phyloP scores from a whole-genome alignment of 306 rosid species.

The Sindora glabra region DNA sequence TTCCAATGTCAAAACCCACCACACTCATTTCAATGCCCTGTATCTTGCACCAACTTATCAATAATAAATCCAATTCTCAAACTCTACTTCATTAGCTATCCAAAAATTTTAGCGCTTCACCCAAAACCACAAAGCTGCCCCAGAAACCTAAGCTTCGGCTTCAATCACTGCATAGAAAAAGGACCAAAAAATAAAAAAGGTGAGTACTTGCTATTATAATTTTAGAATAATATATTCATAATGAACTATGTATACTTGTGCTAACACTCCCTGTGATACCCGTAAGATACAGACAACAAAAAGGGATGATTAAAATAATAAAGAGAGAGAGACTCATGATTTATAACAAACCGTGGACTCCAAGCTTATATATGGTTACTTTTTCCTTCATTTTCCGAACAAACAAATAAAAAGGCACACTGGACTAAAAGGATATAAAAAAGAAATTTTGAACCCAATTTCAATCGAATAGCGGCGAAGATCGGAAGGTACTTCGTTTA shows the following conservation, averaged over 20 bases:
- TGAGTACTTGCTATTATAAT: not conserved
- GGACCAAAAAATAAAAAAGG: not conserved
- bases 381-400: not conserved
- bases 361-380: not conserved
- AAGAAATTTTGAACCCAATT: not conserved
- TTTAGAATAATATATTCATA: not conserved
- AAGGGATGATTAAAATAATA: not conserved
- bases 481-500: conserved; percentile 24
- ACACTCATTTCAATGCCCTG: conserved; percentile 53
- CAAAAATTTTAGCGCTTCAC: not conserved
- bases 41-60: not conserved
- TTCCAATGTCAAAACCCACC: conserved; percentile 95
- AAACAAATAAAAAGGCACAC: not conserved
- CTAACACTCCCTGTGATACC: not conserved
- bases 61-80: conserved; percentile 11
- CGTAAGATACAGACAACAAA: not conserved
- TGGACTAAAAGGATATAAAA: not conserved
- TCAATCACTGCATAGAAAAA: conserved; percentile 14
- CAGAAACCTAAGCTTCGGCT: conserved; percentile 20
- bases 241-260: not conserved
- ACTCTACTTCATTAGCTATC: conserved; percentile 12
- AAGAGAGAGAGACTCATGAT: not conserved
- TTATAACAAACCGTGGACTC: not conserved
- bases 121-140: conserved; percentile 6
- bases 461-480: not conserved